phyloP scores from a whole-genome alignment of 305 asterid genomes.

The Rubia peregrina region DNA sequence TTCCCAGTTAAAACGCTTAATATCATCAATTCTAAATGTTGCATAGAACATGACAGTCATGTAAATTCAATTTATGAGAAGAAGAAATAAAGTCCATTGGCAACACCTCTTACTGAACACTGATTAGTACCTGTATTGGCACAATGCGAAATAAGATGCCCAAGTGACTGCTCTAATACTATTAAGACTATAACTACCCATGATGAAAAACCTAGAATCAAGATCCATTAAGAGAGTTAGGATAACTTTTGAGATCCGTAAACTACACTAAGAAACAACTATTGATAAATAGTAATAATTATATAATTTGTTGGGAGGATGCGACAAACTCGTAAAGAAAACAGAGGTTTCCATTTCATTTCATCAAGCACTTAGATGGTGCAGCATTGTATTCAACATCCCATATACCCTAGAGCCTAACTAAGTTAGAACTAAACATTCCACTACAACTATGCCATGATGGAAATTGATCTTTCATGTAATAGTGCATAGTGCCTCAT shows the following conservation, averaged over 20 bases:
- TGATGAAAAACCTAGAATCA: background rate
- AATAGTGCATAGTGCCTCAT: background rate
- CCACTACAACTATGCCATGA: background rate
- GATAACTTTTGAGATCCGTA: background rate
- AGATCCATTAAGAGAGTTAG: background rate
- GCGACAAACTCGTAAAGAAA: background rate
- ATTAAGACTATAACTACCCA: background rate
- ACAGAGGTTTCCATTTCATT: background rate
- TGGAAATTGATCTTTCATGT: background rate
- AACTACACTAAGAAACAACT: background rate
- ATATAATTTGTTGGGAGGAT: background rate
- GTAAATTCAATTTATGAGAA: background rate
- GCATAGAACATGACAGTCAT: background rate
- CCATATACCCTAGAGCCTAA: background rate
- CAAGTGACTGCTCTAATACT: background rate
- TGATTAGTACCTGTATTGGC: background rate
- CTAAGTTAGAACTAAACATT: background rate
- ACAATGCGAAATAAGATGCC: background rate
- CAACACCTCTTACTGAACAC: background rate
- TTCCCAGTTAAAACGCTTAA: constrained; percentile 14
- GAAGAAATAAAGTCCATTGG: background rate
- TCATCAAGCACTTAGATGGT: background rate
- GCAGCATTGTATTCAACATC: background rate
- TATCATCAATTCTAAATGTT: background rate
- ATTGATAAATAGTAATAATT: background rate